Percentiles rank a stretch among this genome's conserved stretches.
Conservation (phyloP, 768 basidiomycete species). For the Russula foetens region DNA sequence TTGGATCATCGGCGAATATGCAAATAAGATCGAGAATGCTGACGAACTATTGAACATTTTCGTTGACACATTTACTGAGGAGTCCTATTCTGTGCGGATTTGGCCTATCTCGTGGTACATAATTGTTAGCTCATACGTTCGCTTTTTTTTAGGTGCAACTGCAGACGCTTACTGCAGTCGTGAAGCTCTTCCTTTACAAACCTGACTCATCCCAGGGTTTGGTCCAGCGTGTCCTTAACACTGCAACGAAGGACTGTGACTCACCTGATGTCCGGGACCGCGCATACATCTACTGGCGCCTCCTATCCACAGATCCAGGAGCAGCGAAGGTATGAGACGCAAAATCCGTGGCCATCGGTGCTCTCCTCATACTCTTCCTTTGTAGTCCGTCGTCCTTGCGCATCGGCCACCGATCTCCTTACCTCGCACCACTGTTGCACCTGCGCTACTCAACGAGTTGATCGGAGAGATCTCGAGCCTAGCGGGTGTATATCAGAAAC, state of each 20-base stretch:
- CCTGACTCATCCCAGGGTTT: conserved; percentile 88
- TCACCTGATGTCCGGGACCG: conserved; percentile 94
- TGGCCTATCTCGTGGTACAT: background rate
- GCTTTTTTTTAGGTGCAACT: conserved; percentile 46
- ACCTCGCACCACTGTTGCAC: conserved; percentile 82
- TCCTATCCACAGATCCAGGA: conserved; percentile 89
- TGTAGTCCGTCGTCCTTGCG: conserved; percentile 80
- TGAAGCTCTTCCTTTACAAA: conserved; percentile 93
- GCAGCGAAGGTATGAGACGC: conserved; percentile 71
- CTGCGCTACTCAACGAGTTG: conserved; percentile 84
- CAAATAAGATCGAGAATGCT: conserved; percentile 87
- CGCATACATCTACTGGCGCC: conserved; percentile 96
- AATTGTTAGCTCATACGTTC: background rate
- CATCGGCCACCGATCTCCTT: conserved; percentile 90
- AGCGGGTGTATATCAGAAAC: conserved; percentile 97
- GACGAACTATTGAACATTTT: conserved; percentile 87
- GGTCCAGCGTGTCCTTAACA: conserved; percentile 86
- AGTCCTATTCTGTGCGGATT: conserved; percentile 71
- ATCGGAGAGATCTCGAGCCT: conserved; percentile 82
- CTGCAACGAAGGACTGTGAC: conserved; percentile 95
- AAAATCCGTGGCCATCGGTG: background rate
- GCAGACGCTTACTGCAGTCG: conserved; percentile 87
- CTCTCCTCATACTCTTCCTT: background rate
- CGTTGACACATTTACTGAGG: conserved; percentile 89
- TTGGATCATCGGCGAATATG: conserved; percentile 99